Base-by-base conservation (phyloP, 257 asterid genomes). In the Solanum dulcamara region DNA sequence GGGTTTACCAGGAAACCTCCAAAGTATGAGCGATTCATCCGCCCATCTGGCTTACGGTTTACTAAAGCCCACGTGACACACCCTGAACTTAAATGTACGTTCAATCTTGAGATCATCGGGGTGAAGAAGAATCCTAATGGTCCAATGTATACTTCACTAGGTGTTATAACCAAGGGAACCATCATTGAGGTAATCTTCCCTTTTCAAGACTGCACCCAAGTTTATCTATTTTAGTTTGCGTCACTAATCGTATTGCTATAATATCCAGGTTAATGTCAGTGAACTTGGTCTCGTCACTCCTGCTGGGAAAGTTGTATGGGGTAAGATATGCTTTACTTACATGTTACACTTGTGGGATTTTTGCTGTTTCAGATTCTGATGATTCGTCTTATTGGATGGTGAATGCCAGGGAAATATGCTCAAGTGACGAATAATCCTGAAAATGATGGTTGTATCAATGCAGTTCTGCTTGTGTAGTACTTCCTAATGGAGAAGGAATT, bases 271-370 rank as follows among this genome's bases (percentile, higher is more conserved):
- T 53, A 96, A 96, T 86, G 93, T 91, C 51, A 96, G 99, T 66
- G 99, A 96, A 84, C 97, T 94, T 60, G 99, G 99, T 84, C 96
- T 96, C 37, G 99, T 96, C 30, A 96, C 99, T 42, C 99, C 99
- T 83, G 98, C 97, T 22, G 99, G 99, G 46, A 96, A 96, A 91
- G 98, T 96, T 85, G 98, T 96, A 4, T 96, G 98, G 98, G 99
- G 99, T 96, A 91, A 33, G 94, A 71, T 50, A 2, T 81, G 74
- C 38, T 13, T 44, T 37, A 24, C 66, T 40, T 33, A 37, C 1
- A 28, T 24, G 5, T 12, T 40, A 28, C 40, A 7, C 28, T 70
- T 71, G 48, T 7, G 44, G 12, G 26, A 66, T 48, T 10, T 24
- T 32, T 44, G 14, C 59, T 37, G 40, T 0, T 44, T 75, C 24